Conservation (phyloP, 441 rosid species). For the Aquilaria agallochum region DNA sequence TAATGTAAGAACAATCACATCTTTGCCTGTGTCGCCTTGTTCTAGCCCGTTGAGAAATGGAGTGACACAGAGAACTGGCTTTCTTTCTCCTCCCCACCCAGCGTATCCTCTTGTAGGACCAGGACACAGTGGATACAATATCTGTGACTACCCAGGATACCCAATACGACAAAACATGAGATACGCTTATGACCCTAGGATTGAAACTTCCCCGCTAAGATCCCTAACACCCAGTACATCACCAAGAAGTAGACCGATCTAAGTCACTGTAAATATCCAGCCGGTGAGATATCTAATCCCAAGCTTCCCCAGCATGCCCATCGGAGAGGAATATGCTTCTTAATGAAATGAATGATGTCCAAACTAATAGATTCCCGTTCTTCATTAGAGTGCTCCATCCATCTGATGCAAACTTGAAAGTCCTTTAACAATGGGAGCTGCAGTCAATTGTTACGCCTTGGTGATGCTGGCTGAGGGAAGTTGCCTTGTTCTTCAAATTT, state of each 20-base stretch:
- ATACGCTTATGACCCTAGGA: slow-evolving; percentile 38
- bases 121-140: slow-evolving; percentile 52
- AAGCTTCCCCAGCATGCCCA: slow-evolving; percentile 9
- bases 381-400: neutral
- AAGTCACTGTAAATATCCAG: slow-evolving; percentile 36
- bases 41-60: slow-evolving; percentile 81
- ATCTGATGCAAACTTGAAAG: neutral
- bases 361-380: too few species aligned
- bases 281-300: slow-evolving; percentile 3
- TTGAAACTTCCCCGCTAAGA: slow-evolving; percentile 43
- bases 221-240: slow-evolving; percentile 48
- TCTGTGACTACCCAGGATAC: slow-evolving; percentile 47
- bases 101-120: slow-evolving; percentile 44
- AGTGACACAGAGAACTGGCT: slow-evolving; percentile 61
- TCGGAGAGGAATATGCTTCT: neutral
- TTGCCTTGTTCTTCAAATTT: slow-evolving; percentile 11
- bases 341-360: neutral
- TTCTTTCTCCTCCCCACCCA: slow-evolving; percentile 80
- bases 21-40: slow-evolving; percentile 88
- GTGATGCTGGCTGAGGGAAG: slow-evolving; percentile 7
- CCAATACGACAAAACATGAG: slow-evolving; percentile 44
- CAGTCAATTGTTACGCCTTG: neutral
- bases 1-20: slow-evolving; percentile 57
- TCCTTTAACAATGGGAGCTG: neutral
- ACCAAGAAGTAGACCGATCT: slow-evolving; percentile 59